A percentile compares a stretch with the other conserved stretches of the same genome.
phyloP scores from a whole-genome alignment of 495 filamentous ascomycete genomes.

The Aspergillus sclerotioniger region DNA sequence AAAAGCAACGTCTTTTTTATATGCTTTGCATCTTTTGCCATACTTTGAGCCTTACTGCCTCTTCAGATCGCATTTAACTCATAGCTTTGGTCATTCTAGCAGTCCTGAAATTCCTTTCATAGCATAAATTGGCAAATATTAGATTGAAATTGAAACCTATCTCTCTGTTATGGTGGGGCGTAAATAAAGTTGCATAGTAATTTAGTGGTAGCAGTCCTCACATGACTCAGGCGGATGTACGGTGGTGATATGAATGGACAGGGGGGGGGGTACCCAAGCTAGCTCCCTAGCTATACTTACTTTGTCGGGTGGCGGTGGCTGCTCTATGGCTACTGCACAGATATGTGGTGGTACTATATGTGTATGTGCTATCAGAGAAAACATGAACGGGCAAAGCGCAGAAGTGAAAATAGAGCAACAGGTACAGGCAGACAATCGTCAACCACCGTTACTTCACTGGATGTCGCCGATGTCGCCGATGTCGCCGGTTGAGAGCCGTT shows the following conservation, averaged over 20 bases:
- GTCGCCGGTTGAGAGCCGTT: slow-evolving; percentile 31
- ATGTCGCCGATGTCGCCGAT: slow-evolving; percentile 10
- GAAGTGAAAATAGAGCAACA: slow-evolving; percentile 1
- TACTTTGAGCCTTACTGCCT: not conserved
- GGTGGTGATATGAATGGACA: not conserved
- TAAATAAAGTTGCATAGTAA: not conserved
- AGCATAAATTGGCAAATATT: not conserved
- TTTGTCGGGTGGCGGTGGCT: not conserved
- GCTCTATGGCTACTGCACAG: slow-evolving; percentile 1
- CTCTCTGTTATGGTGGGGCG: not conserved
- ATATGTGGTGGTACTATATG: not conserved
- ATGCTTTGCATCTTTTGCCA: not conserved
- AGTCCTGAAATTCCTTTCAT: too few relatives aligned
- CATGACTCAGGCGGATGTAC: slow-evolving; percentile 9
- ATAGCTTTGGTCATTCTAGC: not conserved
- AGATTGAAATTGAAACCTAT: not conserved
- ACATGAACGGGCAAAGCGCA: not conserved
- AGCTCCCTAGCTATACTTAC: not conserved
- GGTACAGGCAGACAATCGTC: not conserved
- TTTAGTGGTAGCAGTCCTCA: not conserved
- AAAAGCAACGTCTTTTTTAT: not conserved
- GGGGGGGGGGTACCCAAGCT: not conserved
- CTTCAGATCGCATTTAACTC: too few relatives aligned
- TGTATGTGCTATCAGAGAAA: slow-evolving; percentile 2
- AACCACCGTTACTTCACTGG: not conserved